These are phyloP conservation scores for Linum trigynum DNA, from an alignment of 345 rosid genomes.

Conservation along the genomic window DNA sequence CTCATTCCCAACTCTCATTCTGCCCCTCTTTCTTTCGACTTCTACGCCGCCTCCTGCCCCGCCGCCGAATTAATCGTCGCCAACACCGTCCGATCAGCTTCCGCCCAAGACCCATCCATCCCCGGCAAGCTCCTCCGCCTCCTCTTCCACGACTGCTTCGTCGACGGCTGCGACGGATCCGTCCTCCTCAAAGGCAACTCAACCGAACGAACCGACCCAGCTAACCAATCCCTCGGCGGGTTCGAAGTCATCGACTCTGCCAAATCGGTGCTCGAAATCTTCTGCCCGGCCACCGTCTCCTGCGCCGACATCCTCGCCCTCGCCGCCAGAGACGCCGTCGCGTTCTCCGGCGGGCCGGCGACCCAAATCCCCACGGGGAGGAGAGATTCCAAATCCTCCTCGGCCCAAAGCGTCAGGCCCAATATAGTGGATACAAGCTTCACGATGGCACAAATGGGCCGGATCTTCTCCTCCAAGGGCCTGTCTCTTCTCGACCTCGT, in stretches of 20 bases:
- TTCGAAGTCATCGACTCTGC: constrained; percentile 56
- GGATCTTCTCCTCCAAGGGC: constrained; percentile 54
- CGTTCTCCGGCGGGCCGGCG: constrained; percentile 55
- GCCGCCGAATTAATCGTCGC: constrained; percentile 52
- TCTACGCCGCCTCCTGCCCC: constrained; percentile 71
- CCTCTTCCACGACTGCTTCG: constrained; percentile 85
- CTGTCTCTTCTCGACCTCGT: constrained; percentile 63
- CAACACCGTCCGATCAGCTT: constrained; percentile 61
- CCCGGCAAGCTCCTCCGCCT: constrained; percentile 87
- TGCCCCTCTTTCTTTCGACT: constrained; percentile 47
- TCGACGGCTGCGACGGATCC: constrained; percentile 87
- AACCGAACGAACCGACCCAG: constrained; percentile 78
- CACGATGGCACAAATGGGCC: constrained; percentile 53
- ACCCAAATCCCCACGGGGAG: constrained; percentile 58
- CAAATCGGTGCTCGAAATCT: constrained; percentile 52
- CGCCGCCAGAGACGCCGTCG: constrained; percentile 77
- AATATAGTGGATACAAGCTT: constrained; percentile 64
- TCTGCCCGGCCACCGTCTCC: constrained; percentile 62
- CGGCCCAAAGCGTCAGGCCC: constrained; percentile 47
- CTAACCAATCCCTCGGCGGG: constrained; percentile 66
- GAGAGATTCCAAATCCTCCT: constrained; percentile 54
- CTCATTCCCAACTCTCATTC: constrained; percentile 19
- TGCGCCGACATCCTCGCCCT: constrained; percentile 65
- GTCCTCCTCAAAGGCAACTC: constrained; percentile 70
- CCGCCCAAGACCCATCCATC: constrained; percentile 50